Evolutionary conservation across 768 basidiomycete species (phyloP), one percentile per base, ranked within the genome.

Genomic region (Crucibulum laeve): DNA sequence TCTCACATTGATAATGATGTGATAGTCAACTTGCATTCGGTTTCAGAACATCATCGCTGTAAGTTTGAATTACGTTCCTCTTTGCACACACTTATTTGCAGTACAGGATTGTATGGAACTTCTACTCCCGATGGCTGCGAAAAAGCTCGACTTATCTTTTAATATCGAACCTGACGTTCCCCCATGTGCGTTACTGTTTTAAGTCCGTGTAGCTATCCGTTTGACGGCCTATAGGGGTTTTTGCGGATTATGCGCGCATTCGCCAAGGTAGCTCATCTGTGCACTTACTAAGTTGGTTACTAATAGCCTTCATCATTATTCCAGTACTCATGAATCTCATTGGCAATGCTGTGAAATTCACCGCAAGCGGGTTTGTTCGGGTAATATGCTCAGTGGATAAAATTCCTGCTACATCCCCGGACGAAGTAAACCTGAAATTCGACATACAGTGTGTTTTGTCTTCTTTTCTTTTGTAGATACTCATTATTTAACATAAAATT

Each of bases 341-440:
- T 38, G 84, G 83, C 5, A 88, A 88, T 53, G 83, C 83, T 3
- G 79, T 87, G 43, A 88, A 87, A 53, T 88, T 87, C 57, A 86
- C 84, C 1, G 69, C 73, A 1, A 64, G 57, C 15, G 84, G 86
- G 5, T 80, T 71, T 33, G 83, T 88, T 18, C 71, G 76, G 26
- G 80, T 85, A 15, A 70, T 67, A 1, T 83, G 82, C 53, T 75
- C 74, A 3, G 63, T 80, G n/a, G 79, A 81, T 46, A 62, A 54
- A 7, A 50, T 50, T 19, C 48, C 59, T 11, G 57, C 57, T 25
- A 45, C 61, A 2, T 39, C 68, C 8, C 51, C 64, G 4, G 68
- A 66, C 17, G 76, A 79, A 52, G 72, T 78, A 3, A 60, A 68
- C 23, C 57, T 86, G 28, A 84, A 79, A 55, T 85, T 86, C 51